phyloP scores from a whole-genome alignment of 2,329 filamentous ascomycete species.

The Neofusicoccum umdonicola region DNA sequence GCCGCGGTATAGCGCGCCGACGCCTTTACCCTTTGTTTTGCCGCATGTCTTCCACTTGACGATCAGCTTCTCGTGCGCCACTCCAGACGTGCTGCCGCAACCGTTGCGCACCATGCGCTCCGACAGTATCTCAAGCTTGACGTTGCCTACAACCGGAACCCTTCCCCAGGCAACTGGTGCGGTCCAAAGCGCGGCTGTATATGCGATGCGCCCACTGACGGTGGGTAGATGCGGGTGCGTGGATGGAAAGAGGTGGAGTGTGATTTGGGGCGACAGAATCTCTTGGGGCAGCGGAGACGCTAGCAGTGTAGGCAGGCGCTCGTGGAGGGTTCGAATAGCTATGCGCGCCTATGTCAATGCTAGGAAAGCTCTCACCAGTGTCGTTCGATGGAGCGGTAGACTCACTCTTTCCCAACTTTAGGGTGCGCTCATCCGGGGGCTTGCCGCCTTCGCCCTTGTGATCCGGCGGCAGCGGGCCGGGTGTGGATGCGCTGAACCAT shows the following conservation, averaged over 20 bases:
- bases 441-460: conserved; percentile 41
- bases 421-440: conserved; percentile 57
- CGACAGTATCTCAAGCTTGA: conserved; percentile 80
- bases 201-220: conserved; percentile 87
- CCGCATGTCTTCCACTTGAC: conserved; percentile 81
- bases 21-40: conserved; percentile 48
- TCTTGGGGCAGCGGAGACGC: conserved; percentile 60
- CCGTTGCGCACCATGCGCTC: conserved; percentile 74
- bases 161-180: conserved; percentile 94
- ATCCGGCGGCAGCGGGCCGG: conserved; percentile 26
- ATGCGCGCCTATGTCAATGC: neutral
- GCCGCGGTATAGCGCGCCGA: conserved; percentile 44
- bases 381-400: neutral
- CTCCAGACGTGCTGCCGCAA: conserved; percentile 39
- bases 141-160: conserved; percentile 85
- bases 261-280: conserved; percentile 61
- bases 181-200: conserved; percentile 92
- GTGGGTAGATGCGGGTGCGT: conserved; percentile 86
- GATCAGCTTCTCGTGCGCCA: conserved; percentile 73
- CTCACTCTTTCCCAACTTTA: conserved; percentile 63
- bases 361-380: neutral
- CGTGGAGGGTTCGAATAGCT: conserved; percentile 62
- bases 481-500: conserved; percentile 45
- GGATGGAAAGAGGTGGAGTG: conserved; percentile 63
- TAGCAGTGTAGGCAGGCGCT: conserved; percentile 60